Evolutionary conservation across 208 protist genomes (phyloP), one percentile per base, ranked within the genome.

Genomic region (Trypanosoma lewisi): DNA sequence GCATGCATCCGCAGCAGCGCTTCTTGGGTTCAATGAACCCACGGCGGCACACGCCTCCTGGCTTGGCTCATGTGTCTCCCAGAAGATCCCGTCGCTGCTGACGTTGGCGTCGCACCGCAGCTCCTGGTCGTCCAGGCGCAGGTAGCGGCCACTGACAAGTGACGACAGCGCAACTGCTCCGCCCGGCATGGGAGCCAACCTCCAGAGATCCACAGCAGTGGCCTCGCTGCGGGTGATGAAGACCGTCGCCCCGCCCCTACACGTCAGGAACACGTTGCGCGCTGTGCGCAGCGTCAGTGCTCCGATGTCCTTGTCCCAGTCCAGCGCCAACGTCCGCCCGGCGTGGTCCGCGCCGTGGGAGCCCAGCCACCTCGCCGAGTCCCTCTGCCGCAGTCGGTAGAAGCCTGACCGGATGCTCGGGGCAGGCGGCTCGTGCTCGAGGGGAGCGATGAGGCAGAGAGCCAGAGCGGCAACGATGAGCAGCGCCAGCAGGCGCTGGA

Each of bases 151-250:
- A 31, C 17, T 56, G 30, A 11, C 33, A 2, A 36, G 7, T 17
- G 51, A 56, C 30, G 12, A 9, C 9, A 56, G 51, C 4, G n/a
- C 51, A 23, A 41, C 2, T 27, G 51, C 25, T 12, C 31, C 51
- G 17, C 19, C 51, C 2, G 3, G 51, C 31, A 56, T 14, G 31
- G 25, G 3, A 12, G 19, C 2, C 7, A 31, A 31, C 51, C 51
- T 41, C 51, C 51, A 56, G 30, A 41, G 51, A 5, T 56, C 51
- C 51, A 31, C 36, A 9, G 51, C 7, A 31, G 51, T 56, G 51
- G n/a, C 30, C 17, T 36, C 51, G 30, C 30, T 23, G 33, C 30
- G 28, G 51, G 41, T 4, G 27, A 33, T 33, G 17, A 42, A 56
- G 16, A 56, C 17, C 30, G 33, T 31, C 12, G 30, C 14, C 30